phyloP scores from a whole-genome alignment of 192 early-diverging fungal species.

The Physocladia obscura region DNA sequence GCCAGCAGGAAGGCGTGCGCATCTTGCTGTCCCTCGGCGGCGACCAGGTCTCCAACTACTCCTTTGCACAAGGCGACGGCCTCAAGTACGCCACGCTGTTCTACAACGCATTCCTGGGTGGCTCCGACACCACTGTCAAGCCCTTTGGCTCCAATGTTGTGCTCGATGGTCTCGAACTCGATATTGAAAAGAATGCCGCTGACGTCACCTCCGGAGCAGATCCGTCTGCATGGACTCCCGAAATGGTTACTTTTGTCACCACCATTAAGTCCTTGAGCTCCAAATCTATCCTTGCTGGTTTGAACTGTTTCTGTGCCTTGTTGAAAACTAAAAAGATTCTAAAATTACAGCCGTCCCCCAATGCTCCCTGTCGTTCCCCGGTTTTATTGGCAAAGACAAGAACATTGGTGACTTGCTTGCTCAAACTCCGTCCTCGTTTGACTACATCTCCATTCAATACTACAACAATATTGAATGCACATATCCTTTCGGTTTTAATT shows the following conservation, averaged over 20 bases:
- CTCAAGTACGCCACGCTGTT: conserved; percentile 22
- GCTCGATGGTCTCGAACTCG: conserved; percentile 36
- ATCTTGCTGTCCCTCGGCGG: conserved; percentile 35
- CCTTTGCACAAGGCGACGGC: conserved; percentile 29
- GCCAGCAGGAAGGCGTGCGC: conserved; percentile 27
- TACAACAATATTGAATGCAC: conserved; percentile 27
- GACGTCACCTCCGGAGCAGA: background rate
- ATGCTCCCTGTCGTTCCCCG: conserved; percentile 10
- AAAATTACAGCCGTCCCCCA: conserved; percentile 11
- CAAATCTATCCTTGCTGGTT: background rate
- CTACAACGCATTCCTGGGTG: conserved; percentile 39
- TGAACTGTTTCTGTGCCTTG: background rate
- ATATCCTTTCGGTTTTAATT: conserved; percentile 20
- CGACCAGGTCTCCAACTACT: conserved; percentile 31
- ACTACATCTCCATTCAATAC: conserved; percentile 15
- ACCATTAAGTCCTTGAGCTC: background rate
- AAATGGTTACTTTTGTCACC: conserved; percentile 8
- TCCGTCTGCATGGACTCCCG: background rate
- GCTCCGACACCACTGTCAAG: conserved; percentile 11
- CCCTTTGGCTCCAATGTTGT: conserved; percentile 32
- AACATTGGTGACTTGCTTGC: conserved; percentile 15
- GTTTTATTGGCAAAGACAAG: conserved; percentile 16
- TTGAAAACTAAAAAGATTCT: background rate
- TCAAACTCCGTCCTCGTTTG: background rate
- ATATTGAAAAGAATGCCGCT: conserved; percentile 26